These are phyloP conservation scores for Pseudonectria foliicola DNA, from an alignment of 2,329 filamentous ascomycete genomes.

Conservation along the genomic window DNA sequence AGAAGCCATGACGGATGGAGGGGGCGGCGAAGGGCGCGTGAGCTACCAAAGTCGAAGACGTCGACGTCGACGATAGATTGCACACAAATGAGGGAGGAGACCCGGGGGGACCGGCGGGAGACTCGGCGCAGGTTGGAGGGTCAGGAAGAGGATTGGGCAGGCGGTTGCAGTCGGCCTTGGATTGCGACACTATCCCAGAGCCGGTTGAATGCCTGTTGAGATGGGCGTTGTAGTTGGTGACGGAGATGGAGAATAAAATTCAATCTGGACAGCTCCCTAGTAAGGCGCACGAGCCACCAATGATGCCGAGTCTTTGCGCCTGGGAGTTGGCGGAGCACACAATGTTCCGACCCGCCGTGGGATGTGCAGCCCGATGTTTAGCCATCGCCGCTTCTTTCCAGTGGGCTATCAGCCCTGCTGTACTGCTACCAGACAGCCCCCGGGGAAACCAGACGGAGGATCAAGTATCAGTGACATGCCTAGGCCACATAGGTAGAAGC, in stretches of 20 bases:
- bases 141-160: neutral
- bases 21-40: constrained; percentile 19
- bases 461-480: too few species aligned
- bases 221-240: constrained; percentile 14
- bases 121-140: neutral
- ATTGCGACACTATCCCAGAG: constrained; percentile 17
- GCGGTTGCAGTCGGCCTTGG: constrained; percentile 11
- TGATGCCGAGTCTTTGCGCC: constrained; percentile 18
- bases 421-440: too few species aligned
- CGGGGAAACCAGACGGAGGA: too few species aligned
- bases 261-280: constrained; percentile 23
- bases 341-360: constrained; percentile 15
- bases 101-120: neutral
- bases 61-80: constrained; percentile 21
- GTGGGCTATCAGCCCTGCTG: too few species aligned
- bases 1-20: constrained; percentile 43
- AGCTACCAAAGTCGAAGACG: constrained; percentile 16
- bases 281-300: constrained; percentile 24
- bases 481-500: too few species aligned
- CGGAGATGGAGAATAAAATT: constrained; percentile 31
- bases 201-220: constrained; percentile 23
- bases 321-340: constrained; percentile 10
- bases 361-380: too few species aligned
- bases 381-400: too few species aligned
- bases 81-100: constrained; percentile 8